Percentiles rank a stretch among this genome's conserved stretches.
phyloP scores from a whole-genome alignment of 169 alveolate species.

The Plasmodium relictum region DNA sequence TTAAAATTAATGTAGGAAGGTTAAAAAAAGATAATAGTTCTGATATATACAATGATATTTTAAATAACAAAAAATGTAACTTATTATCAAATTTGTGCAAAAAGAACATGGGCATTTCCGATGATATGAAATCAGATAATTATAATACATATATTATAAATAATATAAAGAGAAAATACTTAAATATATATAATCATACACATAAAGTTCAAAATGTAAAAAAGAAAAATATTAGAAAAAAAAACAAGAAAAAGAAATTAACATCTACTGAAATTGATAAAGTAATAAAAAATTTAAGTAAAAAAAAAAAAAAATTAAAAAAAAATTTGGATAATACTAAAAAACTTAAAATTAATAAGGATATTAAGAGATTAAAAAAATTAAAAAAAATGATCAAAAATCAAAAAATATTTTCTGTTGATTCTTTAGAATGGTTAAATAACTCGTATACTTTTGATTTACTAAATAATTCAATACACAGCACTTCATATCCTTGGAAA shows the following conservation, averaged over 20 bases:
- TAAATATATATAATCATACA: too few relatives aligned
- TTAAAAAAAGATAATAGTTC: not conserved
- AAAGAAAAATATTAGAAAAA: not conserved
- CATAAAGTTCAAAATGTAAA: too few relatives aligned
- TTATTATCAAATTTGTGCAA: not conserved
- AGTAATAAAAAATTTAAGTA: not conserved
- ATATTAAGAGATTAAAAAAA: constrained; percentile 27
- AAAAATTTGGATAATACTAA: not conserved
- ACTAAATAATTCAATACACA: constrained; percentile 48
- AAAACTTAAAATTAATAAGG: constrained; percentile 21
- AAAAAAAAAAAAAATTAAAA: not conserved
- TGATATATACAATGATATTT: not conserved
- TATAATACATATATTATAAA: not conserved
- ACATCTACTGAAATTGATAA: not conserved
- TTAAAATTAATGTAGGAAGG: not conserved
- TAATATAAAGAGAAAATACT: not conserved
- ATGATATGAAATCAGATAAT: not conserved
- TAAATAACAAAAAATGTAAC: too few relatives aligned
- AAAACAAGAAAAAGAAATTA: not conserved
- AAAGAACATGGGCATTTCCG: not conserved
- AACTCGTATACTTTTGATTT: constrained; percentile 63
- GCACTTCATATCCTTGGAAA: constrained; percentile 57
- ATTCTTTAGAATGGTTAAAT: constrained; percentile 63
- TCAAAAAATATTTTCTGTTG: not conserved
- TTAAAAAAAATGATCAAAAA: constrained; percentile 8